phyloP scores from a whole-genome alignment of 78 protist genomes.

The Pigoraptor vietnamica region DNA sequence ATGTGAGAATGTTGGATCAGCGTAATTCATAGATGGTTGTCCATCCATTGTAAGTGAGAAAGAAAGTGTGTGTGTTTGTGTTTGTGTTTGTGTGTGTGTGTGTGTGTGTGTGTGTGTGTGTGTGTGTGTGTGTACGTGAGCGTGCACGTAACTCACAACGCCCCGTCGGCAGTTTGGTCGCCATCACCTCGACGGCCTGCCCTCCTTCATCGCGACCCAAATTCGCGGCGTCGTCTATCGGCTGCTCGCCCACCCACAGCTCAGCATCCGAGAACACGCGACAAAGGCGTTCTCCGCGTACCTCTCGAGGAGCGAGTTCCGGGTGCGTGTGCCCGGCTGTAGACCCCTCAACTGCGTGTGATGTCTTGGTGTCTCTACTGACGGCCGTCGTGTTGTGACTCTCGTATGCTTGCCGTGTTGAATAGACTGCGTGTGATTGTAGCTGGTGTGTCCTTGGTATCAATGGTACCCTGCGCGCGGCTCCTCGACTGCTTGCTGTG shows the following conservation, averaged over 20 bases:
- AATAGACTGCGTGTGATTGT: too few relatives aligned
- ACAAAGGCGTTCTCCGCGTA: slow-evolving; percentile 1
- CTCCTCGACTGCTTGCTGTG: too few relatives aligned
- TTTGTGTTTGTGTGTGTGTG: background rate
- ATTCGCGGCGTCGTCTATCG: background rate
- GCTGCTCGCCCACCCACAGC: slow-evolving; percentile 5
- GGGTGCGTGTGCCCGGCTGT: background rate
- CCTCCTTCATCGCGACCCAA: background rate
- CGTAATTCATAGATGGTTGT: background rate
- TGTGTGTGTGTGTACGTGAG: background rate
- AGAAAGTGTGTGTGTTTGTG: background rate
- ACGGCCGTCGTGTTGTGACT: too few relatives aligned
- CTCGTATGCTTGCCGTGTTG: too few relatives aligned
- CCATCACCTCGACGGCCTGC: background rate
- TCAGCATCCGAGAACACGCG: slow-evolving; percentile 24
- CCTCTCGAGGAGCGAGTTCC: slow-evolving; percentile 2
- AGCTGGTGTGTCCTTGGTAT: too few relatives aligned
- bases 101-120: background rate
- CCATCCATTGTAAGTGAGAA: background rate
- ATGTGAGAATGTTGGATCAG: too few relatives aligned
- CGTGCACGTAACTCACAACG: background rate
- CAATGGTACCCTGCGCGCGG: too few relatives aligned
- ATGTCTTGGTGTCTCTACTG: too few relatives aligned
- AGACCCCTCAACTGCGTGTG: background rate
- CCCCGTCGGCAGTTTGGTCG: background rate